Percentiles rank a stretch among this genome's conserved stretches.
Conservation (phyloP, 2,329 filamentous ascomycete species). For the Aureobasidium subglaciale region DNA sequence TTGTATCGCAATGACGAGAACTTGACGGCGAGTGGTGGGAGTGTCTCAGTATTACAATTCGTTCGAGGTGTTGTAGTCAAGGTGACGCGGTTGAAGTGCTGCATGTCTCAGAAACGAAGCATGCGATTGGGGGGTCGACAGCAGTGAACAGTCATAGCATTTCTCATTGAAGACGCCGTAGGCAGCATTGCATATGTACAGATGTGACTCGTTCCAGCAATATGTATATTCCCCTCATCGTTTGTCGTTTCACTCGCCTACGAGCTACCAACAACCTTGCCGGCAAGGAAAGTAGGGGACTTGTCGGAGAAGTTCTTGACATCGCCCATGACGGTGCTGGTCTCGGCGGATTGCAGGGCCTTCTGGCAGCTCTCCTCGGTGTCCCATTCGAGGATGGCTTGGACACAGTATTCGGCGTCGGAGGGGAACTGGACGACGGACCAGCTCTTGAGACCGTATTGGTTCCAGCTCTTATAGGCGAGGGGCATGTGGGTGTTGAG, state of each 20-base stretch:
- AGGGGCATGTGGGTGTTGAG: constrained; percentile 33
- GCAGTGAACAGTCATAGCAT: too few species aligned
- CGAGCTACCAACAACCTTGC: constrained; percentile 22
- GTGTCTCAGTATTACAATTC: too few species aligned
- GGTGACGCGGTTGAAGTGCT: too few species aligned
- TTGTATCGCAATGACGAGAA: too few species aligned
- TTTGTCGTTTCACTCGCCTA: neutral
- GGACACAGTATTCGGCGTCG: constrained; percentile 27
- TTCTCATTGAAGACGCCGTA: neutral
- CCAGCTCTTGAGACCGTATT: constrained; percentile 28
- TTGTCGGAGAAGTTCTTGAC: constrained; percentile 31
- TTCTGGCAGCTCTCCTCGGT: constrained; percentile 24
- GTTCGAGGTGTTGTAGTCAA: too few species aligned
- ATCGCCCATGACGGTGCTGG: constrained; percentile 26
- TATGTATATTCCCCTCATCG: neutral
- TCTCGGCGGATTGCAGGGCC: constrained; percentile 20
- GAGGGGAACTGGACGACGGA: constrained; percentile 27
- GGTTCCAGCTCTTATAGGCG: constrained; percentile 27
- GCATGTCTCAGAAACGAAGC: too few species aligned
- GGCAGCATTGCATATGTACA: neutral
- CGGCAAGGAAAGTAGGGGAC: constrained; percentile 27
- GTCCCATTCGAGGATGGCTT: constrained; percentile 29
- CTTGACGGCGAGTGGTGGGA: too few species aligned
- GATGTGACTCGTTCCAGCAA: neutral
- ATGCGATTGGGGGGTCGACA: too few species aligned